These are phyloP conservation scores for Pleodorina starrii DNA, from an alignment of 139 green algal species.

Conservation along the genomic window DNA sequence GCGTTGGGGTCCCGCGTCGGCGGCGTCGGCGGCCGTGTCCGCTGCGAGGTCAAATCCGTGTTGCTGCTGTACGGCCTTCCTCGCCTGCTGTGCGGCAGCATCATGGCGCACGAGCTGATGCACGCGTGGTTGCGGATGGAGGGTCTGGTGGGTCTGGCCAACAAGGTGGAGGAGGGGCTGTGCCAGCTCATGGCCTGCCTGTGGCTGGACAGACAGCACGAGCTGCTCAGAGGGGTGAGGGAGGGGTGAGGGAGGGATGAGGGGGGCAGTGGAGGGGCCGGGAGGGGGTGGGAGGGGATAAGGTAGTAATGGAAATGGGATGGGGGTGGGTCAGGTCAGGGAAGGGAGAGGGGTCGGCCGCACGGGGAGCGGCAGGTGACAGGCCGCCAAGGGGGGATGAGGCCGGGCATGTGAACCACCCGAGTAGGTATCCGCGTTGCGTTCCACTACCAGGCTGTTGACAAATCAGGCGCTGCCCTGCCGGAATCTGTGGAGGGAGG, in stretches of 20 bases:
- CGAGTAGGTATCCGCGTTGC: no score
- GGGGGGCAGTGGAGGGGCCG: neutral
- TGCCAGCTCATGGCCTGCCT: conserved; percentile 94
- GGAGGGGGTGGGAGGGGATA: neutral
- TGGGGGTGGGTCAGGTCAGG: no score
- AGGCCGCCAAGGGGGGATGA: no score
- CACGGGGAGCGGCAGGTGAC: no score
- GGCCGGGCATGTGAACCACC: no score
- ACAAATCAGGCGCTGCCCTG: no score
- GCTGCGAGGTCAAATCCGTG: conserved; percentile 79
- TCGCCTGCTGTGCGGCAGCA: conserved; percentile 82
- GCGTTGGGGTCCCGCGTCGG: neutral
- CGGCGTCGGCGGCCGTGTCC: conserved; percentile 13
- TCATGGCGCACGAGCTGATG: conserved; percentile 95
- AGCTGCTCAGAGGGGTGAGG: conserved; percentile 47
- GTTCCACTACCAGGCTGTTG: no score
- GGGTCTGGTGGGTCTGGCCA: conserved; percentile 69
- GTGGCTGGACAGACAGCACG: conserved; percentile 87
- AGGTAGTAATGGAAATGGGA: no score
- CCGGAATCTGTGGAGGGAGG: no score
- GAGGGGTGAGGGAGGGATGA: conserved; percentile 13
- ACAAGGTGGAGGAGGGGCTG: conserved; percentile 91
- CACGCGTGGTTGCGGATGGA: conserved; percentile 91
- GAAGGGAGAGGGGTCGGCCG: no score
- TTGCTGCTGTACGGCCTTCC: conserved; percentile 93